Evolutionary conservation across 164 flowering plant species (phyloP), one percentile per base, ranked within the genome.

Genomic region (Tetracentron sinense): DNA sequence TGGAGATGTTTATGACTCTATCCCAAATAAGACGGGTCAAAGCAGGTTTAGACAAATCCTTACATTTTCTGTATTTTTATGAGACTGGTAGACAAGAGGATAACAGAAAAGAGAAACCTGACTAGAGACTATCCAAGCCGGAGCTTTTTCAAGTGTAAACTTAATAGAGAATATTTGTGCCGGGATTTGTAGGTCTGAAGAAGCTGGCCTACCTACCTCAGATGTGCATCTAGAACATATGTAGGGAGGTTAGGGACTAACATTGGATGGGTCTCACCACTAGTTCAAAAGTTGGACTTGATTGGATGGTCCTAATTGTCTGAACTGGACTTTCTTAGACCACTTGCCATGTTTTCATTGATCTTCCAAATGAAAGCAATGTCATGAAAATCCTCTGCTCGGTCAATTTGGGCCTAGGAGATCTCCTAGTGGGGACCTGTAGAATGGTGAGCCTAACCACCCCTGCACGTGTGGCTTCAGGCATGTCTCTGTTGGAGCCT

Each of bases 41-140:
- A 82, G 64, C 84, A 87, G 98, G 98, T 93, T 23, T 20, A 26
- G 57, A 60, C 42, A 52, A 62, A 7, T 64, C 30, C 23, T 42
- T 65, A 33, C 38, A 23, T 48, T 28, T 28, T 31, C 53, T 56
- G 56, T 31, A 42, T 20, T 26, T 47, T 64, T 17, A 53, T 25
- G 58, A 38, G 33, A n/a, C 31, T 42, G 29, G 11, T 68, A n/a
- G 20, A 47, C 33, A 26, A 33, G n/a, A n/a, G 8, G 11, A 38
- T 38, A 44, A 38, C n/a, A 25, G 19, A 69, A 16, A 16, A 28
- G 16, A 28, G 53, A 29, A 57, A 29, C 7, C 17, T 19, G 15
- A 26, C 19, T 20, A 29, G 20, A 20, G 3, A 6, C 44, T 26
- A 5, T 65, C 25, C 12, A n/a, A n/a, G n/a, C n/a, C n/a, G n/a